Percentiles rank a stretch among this genome's conserved stretches.
Conservation (phyloP, 2,329 filamentous ascomycete genomes). For the Nectriaceae sp. region DNA sequence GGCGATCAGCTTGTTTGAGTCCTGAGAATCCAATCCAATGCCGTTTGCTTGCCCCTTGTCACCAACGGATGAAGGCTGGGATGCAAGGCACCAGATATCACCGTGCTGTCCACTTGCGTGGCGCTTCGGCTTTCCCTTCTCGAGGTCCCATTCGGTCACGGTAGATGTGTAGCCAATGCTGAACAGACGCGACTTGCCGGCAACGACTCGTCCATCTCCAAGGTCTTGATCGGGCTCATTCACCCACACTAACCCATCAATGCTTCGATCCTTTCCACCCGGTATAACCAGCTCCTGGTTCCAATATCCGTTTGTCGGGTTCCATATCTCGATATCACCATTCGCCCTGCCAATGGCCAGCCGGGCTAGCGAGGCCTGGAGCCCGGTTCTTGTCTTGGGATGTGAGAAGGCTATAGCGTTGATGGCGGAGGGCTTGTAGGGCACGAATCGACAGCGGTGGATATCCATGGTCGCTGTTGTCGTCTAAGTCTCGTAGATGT, state of each 20-base stretch:
- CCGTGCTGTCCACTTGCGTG: conserved; percentile 91
- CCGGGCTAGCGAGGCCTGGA: conserved; percentile 60
- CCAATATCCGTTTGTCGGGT: conserved; percentile 80
- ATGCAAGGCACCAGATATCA: conserved; percentile 95
- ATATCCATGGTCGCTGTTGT: conserved; percentile 71
- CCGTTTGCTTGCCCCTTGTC: conserved; percentile 20
- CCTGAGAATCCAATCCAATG: conserved; percentile 34
- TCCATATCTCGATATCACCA: conserved; percentile 98
- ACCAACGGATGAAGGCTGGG: conserved; percentile 63
- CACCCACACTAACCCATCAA: conserved; percentile 91
- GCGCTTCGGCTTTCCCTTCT: conserved; percentile 72
- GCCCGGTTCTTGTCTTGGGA: conserved; percentile 51
- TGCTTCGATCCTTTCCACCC: conserved; percentile 81
- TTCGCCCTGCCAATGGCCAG: conserved; percentile 91
- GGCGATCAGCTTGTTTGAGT: conserved; percentile 67
- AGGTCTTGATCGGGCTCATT: conserved; percentile 77
- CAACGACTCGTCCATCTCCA: conserved; percentile 59
- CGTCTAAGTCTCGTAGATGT: neutral
- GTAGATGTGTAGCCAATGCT: conserved; percentile 93
- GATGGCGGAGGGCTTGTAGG: conserved; percentile 87
- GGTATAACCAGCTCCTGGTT: conserved; percentile 84
- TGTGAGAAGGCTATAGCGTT: conserved; percentile 95
- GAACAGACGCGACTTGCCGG: conserved; percentile 83
- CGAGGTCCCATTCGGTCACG: conserved; percentile 93
- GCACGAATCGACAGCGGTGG: conserved; percentile 94